Evolutionary conservation across 805 yeast genomes (phyloP).

Genomic region (Metschnikowia orientalis): DNA sequence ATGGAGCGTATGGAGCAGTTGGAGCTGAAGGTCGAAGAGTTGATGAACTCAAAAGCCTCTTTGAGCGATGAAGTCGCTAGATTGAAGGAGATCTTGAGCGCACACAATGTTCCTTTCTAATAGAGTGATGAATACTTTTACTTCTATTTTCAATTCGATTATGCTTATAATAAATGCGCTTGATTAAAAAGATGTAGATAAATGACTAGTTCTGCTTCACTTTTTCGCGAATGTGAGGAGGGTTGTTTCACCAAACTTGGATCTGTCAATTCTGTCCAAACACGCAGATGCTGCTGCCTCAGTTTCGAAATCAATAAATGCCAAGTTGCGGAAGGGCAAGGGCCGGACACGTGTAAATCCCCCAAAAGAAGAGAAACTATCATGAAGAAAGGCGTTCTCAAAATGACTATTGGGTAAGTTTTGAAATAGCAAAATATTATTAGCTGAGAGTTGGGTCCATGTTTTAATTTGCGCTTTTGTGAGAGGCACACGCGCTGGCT

Average conservation of each 20-base stretch:
- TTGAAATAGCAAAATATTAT: constrained; percentile 65
- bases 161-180: not conserved
- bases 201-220: constrained; percentile 9
- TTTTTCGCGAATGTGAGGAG: constrained; percentile 35
- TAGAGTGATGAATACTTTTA: not conserved
- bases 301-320: constrained; percentile 72
- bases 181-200: not conserved
- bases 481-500: constrained; percentile 9
- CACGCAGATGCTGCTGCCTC: constrained; percentile 46
- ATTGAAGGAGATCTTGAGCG: constrained; percentile 45
- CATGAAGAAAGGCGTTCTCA: constrained; percentile 30
- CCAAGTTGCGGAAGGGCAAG: constrained; percentile 64
- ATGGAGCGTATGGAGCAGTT: constrained; percentile 81
- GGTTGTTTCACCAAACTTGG: constrained; percentile 20
- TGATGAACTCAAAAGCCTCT: constrained; percentile 53
- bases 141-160: constrained; percentile 1
- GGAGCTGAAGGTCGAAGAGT: constrained; percentile 68
- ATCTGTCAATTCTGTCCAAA: constrained; percentile 15
- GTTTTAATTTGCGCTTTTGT: constrained; percentile 14
- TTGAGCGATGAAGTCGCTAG: constrained; percentile 63
- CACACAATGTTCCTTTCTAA: constrained; percentile 15
- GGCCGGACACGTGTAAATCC: constrained; percentile 68
- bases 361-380: constrained; percentile 42
- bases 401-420: constrained; percentile 46
- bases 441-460: constrained; percentile 51